Base-by-base conservation (phyloP, 2,329 filamentous ascomycete species). In the Xylariomycetidae sp. region DNA sequence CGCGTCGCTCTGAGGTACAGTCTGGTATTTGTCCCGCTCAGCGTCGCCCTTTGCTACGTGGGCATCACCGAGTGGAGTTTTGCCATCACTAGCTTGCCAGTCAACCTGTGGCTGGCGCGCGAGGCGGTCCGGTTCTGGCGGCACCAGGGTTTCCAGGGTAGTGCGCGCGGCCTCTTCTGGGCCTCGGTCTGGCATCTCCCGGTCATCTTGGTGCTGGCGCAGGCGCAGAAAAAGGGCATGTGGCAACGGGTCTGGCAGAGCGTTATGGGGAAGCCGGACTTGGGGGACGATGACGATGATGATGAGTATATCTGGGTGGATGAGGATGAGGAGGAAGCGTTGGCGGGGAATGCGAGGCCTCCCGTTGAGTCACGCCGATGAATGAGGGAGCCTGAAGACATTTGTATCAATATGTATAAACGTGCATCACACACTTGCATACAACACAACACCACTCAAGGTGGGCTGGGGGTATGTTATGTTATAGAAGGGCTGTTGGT, bases 131-230 rank as follows among this genome's bases (percentile, higher is more conserved):
- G 71, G 23, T 95, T 96, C 63, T 95, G 85, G 81, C 75, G 72
- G 42, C 66, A 76, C 18, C 76, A 87, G 50, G 90, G 90, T 10
- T 74, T 82, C 41, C 79, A 81, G 48, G 89, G 89, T 2, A 86
- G 76, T 13, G 89, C 92, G 2, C 74, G 87, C 35, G 81, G 82
- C 0, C 60, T 98, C 32, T 98, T 98, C 60, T 98, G 92, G 92
- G 89, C 92, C 2, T 95, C 87, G 57, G 87, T 98, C 8, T 96
- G 90, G 92, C 89, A 95, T 63, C 60, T 98, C 29, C 92, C 92
- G 0, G 83, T 82, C 17, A 73, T 96, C 25, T 78, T 98, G 70
- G 87, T 95, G 29, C 67, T 95, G 40, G 90, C 88, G 3, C 81
- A 96, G 60, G 75, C 84, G 35, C 86, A 94, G 61, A 98, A 98